Base-by-base conservation (phyloP, 2,329 filamentous ascomycete species). In the Acrocalymma vagum region DNA sequence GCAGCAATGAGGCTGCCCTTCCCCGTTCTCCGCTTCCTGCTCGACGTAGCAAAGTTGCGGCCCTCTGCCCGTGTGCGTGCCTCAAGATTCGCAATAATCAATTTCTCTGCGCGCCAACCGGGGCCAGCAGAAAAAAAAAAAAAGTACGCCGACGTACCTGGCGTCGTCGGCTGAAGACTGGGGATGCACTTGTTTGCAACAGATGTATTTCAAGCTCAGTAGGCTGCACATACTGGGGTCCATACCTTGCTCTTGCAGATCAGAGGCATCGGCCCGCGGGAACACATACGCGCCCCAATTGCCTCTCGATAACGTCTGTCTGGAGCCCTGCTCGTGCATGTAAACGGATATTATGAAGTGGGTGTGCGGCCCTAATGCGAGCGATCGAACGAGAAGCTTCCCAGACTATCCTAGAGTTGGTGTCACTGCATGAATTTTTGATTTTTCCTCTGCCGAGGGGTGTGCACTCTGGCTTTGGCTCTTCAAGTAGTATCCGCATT, bases 201-300 rank as follows among this genome's bases (percentile, higher is more conserved):
- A n/a, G n/a, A n/a, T 46, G 55, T 53, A 56, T 53, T 48, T 60
- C 55, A 60, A 59, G 44, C 54, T 53, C 48, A 45, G 51, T 55
- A 50, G 18, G 31, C 54, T 62, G 60, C 58, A 65, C 28, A 41
- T 51, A 53, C 61, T 49, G 55, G 61, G 62, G 54, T 58, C 29
- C 41, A 48, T 61, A 51, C 61, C 63, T 66, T 63, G 58, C 51
- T 53, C 57, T 52, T 65, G 65, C 65, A 67, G 65, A 65, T 67
- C 64, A 49, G 38, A 64, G 53, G 53, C 53, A 49, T 45, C 59
- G 64, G 63, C 52, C 59, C 60, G 61, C 55, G 59, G 64, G 54
- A 58, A 27, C 14, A 42, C 45, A 51, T 64, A 60, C 65, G 63
- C 65, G 60, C 55, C 45, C 61, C 53, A 59, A 59, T 64, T 29